A percentile compares a stretch with the other conserved stretches of the same genome.
Conservation (phyloP, 371 early-diverging fungal species). For the Sporodiniella umbellata region DNA sequence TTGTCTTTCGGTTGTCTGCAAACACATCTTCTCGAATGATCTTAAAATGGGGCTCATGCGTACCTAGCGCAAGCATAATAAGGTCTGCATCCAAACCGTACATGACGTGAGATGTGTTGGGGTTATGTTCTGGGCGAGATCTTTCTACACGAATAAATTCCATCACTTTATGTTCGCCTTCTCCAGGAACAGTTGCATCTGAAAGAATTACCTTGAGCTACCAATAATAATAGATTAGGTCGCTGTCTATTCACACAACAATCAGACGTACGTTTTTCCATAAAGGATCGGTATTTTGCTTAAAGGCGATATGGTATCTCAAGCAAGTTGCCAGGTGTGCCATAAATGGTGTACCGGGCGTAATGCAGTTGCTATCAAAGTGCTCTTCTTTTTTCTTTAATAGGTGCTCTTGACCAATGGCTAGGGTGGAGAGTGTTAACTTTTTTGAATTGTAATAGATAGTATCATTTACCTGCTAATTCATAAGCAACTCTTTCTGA, state of each 20-base stretch:
- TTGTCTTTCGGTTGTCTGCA: slow-evolving; percentile 55
- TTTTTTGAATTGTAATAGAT: neutral
- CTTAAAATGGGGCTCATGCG: slow-evolving; percentile 96
- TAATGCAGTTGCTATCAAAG: slow-evolving; percentile 99
- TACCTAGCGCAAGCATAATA: slow-evolving; percentile 98
- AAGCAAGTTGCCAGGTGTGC: slow-evolving; percentile 81
- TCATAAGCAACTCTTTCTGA: slow-evolving; percentile 63
- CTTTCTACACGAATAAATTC: slow-evolving; percentile 93
- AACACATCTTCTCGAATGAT: slow-evolving; percentile 98
- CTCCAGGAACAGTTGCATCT: slow-evolving; percentile 97
- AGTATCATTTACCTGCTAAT: slow-evolving; percentile 46
- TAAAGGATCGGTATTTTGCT: slow-evolving; percentile 82
- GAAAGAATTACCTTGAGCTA: slow-evolving; percentile 91
- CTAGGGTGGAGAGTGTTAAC: slow-evolving; percentile 14
- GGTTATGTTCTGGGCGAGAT: slow-evolving; percentile 71
- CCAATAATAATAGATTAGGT: slow-evolving; percentile 1
- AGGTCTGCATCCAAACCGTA: slow-evolving; percentile 99
- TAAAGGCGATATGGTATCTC: slow-evolving; percentile 87
- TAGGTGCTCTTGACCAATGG: slow-evolving; percentile 46
- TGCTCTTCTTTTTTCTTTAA: slow-evolving; percentile 59
- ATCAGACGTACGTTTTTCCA: slow-evolving; percentile 87
- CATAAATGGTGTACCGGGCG: slow-evolving; percentile 99
- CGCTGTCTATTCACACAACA: neutral
- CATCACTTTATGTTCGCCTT: slow-evolving; percentile 99
- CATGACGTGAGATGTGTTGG: slow-evolving; percentile 92